A percentile compares a stretch with the other conserved stretches of the same genome.
These are phyloP conservation scores for Dujonia santamariae DNA, from an alignment of 1,139 yeast genomes.

Conservation along the genomic window DNA sequence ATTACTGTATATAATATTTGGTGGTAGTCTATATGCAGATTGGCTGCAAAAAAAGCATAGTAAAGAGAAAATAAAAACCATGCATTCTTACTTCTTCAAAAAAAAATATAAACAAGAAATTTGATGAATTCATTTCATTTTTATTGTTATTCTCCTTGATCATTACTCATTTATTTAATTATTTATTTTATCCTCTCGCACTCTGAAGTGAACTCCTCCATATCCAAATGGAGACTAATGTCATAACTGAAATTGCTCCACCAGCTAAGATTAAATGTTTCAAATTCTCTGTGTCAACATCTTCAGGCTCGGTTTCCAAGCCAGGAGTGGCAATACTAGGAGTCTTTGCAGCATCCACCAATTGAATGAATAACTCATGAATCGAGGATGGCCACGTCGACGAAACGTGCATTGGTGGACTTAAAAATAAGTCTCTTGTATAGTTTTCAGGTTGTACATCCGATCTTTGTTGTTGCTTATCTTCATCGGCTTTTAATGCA, in stretches of 20 bases:
- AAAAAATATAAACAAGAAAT: no score
- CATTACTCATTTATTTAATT: conserved; percentile 1
- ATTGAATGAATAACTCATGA: conserved; percentile 78
- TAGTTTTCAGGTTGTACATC: conserved; percentile 85
- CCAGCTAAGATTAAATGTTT: conserved; percentile 55
- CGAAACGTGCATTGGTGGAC: conserved; percentile 80
- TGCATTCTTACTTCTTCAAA: conserved; percentile 1
- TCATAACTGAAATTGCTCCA: conserved; percentile 63
- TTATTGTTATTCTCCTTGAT: not conserved
- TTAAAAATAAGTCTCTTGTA: conserved; percentile 58
- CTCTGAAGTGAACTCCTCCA: conserved; percentile 46
- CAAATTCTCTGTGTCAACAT: conserved; percentile 43
- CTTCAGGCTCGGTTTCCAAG: conserved; percentile 64
- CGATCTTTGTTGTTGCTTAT: conserved; percentile 88
- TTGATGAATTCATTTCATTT: conserved; percentile 1
- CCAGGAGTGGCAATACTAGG: conserved; percentile 84
- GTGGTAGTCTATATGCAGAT: not conserved
- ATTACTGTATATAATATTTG: conserved; percentile 3
- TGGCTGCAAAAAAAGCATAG: no score
- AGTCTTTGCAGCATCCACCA: conserved; percentile 82
- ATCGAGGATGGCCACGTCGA: conserved; percentile 86
- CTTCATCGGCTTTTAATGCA: conserved; percentile 91
- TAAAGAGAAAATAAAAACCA: no score
- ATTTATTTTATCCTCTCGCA: conserved; percentile 10
- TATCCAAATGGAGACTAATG: conserved; percentile 58